Base-by-base conservation (phyloP, 2,329 filamentous ascomycete species). In the Alternaria panax region DNA sequence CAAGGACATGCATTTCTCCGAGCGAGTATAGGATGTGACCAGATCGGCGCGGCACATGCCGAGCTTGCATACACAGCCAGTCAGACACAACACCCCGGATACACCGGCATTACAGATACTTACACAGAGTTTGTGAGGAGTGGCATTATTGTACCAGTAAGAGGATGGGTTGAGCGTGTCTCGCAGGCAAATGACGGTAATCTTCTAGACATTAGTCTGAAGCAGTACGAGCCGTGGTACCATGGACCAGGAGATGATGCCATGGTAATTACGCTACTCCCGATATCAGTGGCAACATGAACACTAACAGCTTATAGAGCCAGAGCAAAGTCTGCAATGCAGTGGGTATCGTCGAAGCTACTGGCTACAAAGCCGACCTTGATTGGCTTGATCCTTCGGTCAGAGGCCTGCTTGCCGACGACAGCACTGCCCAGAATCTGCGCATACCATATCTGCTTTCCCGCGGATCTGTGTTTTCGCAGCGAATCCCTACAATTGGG, bases 121-220 rank as follows among this genome's bases (percentile, higher is more conserved):
- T 95, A 96, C 70, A 77, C 85, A 27, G 89, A 92, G 52, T 92
- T 92, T 69, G 90, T 93, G 14, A 85, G 91, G 30, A 87, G 86
- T 0, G 87, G 88, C 0, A 25, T 78, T 6, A 80, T 82, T 34
- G 66, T 81, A 6, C 79, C 78, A 5, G 57, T 78, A 1, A 66
- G 71, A 57, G 80, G 80, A 3, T 73, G 78, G 57, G 79, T 78
- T 1, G 59, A 62, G 2, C 59, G 53, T 8, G 51, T 80, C 14
- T 56, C 57, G 40, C 63, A 63, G 18, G 50, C 55, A 20, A 38
- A 46, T 7, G 36, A 54, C 12, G 36, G 36, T 8, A 36, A 38
- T 11, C 40, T 20, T 2, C 48, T 57, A 9, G 52, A 58, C 7
- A 62, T 69, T 38, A 9, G 25, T 12, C 46, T 70, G 22, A 57